phyloP scores from a whole-genome alignment of 805 yeast genomes.

The Vanderwaltozyma polyspora region DNA sequence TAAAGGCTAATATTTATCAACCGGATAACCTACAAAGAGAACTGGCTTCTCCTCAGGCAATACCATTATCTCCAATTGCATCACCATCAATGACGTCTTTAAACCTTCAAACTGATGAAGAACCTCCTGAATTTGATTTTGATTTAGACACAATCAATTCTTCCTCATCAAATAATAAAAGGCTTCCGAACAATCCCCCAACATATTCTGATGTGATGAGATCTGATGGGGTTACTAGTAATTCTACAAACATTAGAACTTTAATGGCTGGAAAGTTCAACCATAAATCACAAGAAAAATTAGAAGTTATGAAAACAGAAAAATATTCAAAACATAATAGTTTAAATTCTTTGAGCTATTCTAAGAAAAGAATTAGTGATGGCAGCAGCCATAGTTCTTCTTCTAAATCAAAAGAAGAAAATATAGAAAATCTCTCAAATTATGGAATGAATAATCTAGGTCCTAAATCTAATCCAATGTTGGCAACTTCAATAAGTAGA shows the following conservation, averaged over 20 bases:
- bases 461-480: conserved; percentile 9
- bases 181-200: conserved; percentile 27
- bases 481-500: conserved; percentile 16
- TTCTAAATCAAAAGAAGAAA: neutral
- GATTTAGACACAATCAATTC: conserved; percentile 2
- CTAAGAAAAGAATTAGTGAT: neutral
- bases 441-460: conserved; percentile 8
- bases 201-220: conserved; percentile 24
- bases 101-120: conserved; percentile 3
- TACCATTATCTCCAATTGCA: conserved; percentile 3
- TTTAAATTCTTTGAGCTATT: too few relatives aligned
- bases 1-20: conserved; percentile 43
- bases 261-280: too few relatives aligned
- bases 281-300: neutral
- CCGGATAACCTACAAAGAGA: conserved; percentile 39
- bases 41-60: conserved; percentile 47
- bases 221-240: conserved; percentile 5
- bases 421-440: conserved; percentile 10
- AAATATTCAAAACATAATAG: too few relatives aligned
- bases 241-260: neutral
- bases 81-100: conserved; percentile 21
- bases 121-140: conserved; percentile 16
- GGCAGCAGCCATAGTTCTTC: neutral
- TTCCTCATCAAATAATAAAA: neutral
- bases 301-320: neutral